A percentile compares a stretch with the other conserved stretches of the same genome.
phyloP scores from a whole-genome alignment of 2,329 filamentous ascomycete species.

The Talaromyces funiculosus region DNA sequence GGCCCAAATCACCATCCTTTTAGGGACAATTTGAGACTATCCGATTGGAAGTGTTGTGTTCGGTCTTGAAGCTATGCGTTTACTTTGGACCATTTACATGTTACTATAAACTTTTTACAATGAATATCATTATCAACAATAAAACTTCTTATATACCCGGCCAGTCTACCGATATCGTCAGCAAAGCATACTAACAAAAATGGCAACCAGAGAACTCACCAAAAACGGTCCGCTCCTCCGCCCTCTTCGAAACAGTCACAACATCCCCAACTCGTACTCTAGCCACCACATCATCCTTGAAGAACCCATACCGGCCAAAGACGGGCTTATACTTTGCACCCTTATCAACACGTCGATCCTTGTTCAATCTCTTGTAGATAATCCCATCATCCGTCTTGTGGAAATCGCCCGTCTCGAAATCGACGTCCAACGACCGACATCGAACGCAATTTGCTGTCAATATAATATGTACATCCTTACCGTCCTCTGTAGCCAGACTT shows the following conservation, averaged over 20 bases:
- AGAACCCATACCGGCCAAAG: conserved; percentile 68
- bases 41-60: conserved; percentile 48
- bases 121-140: neutral
- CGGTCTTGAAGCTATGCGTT: neutral
- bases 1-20: conserved; percentile 58
- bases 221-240: conserved; percentile 50
- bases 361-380: conserved; percentile 64
- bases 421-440: conserved; percentile 65
- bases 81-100: neutral
- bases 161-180: conserved; percentile 27
- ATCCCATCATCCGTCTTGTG: conserved; percentile 53
- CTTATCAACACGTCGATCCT: conserved; percentile 63
- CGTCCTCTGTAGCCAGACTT: conserved; percentile 29
- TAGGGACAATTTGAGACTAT: conserved; percentile 56
- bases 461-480: conserved; percentile 37
- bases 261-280: conserved; percentile 52
- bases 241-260: conserved; percentile 48
- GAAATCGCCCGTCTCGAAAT: conserved; percentile 59
- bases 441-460: conserved; percentile 66
- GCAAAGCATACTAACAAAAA: neutral
- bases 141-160: conserved; percentile 22
- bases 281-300: conserved; percentile 36
- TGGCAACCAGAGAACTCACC: conserved; percentile 37
- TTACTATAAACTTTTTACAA: neutral
- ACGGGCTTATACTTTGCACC: conserved; percentile 63